Evolutionary conservation across 73 alveolate genomes (phyloP), one percentile per base, ranked within the genome.

Genomic region (Diophrys appendiculata): DNA sequence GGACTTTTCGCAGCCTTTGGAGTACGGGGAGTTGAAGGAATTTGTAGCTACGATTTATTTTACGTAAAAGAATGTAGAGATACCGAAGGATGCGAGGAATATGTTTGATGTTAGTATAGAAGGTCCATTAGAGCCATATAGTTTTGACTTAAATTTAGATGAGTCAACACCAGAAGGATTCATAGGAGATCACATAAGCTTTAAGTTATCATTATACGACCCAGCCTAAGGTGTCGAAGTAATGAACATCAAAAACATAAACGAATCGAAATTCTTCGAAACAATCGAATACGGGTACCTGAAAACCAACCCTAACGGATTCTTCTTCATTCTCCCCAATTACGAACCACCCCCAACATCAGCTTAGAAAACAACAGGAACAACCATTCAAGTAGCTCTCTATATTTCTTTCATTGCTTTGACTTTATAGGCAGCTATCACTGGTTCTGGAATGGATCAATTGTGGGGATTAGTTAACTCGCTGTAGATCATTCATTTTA

Each of bases 381-480:
- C 5, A 43, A 11, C 60, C 60, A 43, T 43, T 18, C 5, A 43
- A 43, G 18, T 43, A 43, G 18, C 60, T 43, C 60, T 43, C 60
- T 43, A 43, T 43, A 18, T 43, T 18, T 43, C n/a, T 43, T 43
- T 43, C 60, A 11, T 43, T 18, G 60, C n/a, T 43, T 18, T 43
- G n/a, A 43, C 60, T 18, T 5, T 18, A 5, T 18, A 43, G 18
- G 60, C 60, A 11, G 60, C 60, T 43, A 5, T 43, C 60, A 43
- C 60, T 5, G 60, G 60, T 43, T 5, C 60, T 11, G 60, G 60
- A 5, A 43, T 43, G 60, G 60, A 43, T 18, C 60, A 43, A 43
- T 18, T 67, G 2, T 67, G 75, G 75, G 75, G 54, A n/a, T 14
- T 67, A 25, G 14, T 67, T 0, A 70, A 70, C 55, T 5, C 78